These are phyloP conservation scores for Botrytis sinoallii DNA, from an alignment of 2,329 filamentous ascomycete species.

Conservation along the genomic window DNA sequence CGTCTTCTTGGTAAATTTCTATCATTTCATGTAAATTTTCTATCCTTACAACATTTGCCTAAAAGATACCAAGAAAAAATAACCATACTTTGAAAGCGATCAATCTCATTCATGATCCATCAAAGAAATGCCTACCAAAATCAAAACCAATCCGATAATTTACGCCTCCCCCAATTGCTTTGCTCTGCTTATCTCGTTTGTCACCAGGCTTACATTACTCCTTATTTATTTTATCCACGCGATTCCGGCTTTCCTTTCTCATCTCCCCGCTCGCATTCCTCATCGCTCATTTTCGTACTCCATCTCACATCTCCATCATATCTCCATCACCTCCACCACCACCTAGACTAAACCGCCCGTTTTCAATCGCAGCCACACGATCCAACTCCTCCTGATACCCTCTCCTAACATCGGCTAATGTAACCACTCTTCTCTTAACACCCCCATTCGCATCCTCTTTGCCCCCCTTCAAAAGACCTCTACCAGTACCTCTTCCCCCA, in stretches of 20 bases:
- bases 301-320: slow-evolving; percentile 40
- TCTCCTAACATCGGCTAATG: slow-evolving; percentile 78
- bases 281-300: neutral
- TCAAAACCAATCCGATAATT: slow-evolving; percentile 4
- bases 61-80: neutral
- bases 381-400: slow-evolving; percentile 91
- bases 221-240: neutral
- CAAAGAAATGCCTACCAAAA: slow-evolving; percentile 2
- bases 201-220: slow-evolving; percentile 4
- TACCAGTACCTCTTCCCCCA: slow-evolving; percentile 8
- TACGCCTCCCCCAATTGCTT: neutral
- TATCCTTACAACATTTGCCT: neutral
- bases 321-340: slow-evolving; percentile 42
- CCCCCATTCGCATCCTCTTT: neutral
- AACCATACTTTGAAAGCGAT: neutral
- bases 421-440: slow-evolving; percentile 69
- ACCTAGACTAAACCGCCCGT: slow-evolving; percentile 80
- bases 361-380: slow-evolving; percentile 80
- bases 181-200: neutral
- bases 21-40: neutral
- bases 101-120: slow-evolving; percentile 11
- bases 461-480: neutral
- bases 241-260: neutral
- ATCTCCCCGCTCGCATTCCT: neutral
- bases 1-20: neutral